These are phyloP conservation scores for Papilionanthe hybrid DNA, from an alignment of 116 monocot species.

Conservation along the genomic window DNA sequence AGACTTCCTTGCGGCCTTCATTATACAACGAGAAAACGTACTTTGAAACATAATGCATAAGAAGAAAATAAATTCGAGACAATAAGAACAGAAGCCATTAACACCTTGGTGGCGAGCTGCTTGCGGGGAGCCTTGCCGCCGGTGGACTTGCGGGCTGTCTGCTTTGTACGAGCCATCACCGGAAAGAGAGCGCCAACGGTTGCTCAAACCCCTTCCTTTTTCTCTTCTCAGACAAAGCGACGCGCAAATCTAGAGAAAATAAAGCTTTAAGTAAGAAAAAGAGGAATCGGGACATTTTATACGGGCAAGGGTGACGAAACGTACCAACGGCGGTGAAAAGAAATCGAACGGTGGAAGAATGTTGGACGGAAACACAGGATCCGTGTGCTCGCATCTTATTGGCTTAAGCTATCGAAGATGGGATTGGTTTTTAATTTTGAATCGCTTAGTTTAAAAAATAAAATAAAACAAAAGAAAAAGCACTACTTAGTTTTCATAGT, in stretches of 20 bases:
- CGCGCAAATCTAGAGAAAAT: background rate
- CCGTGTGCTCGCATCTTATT: constrained; percentile 15
- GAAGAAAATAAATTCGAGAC: background rate
- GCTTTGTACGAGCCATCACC: constrained; percentile 19
- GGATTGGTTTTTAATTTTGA: background rate
- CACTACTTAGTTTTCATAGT: too few species aligned
- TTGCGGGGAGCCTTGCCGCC: constrained; percentile 23
- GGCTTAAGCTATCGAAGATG: background rate
- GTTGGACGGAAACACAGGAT: background rate
- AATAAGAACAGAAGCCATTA: background rate
- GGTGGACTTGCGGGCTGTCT: constrained; percentile 21
- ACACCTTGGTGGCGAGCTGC: constrained; percentile 18
- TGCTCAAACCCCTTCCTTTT: background rate
- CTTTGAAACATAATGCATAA: background rate
- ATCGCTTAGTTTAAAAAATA: too few species aligned
- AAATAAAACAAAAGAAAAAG: too few species aligned
- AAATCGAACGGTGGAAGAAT: constrained; percentile 1
- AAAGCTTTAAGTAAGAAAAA: background rate
- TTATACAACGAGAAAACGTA: background rate
- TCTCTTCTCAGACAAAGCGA: background rate
- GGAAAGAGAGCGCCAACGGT: background rate
- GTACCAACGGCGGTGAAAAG: background rate
- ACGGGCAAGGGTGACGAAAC: background rate
- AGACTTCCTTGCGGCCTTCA: constrained; percentile 14
- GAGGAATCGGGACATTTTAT: background rate